A percentile compares a stretch with the other conserved stretches of the same genome.
Evolutionary conservation across 805 yeast species (phyloP).

Genomic region (Starmerella bombicola): DNA sequence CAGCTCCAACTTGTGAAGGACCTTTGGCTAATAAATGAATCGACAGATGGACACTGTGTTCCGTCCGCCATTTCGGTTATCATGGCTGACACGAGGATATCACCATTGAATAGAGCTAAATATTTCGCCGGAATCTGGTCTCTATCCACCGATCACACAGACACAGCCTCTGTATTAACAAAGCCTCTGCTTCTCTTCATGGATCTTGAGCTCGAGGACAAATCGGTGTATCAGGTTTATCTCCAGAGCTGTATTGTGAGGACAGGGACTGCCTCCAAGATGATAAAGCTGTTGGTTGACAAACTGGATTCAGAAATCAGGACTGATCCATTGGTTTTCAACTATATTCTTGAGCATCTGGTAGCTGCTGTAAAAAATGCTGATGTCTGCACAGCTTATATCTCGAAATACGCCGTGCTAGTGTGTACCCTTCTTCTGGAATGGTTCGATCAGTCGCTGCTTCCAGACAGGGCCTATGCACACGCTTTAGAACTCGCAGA

Average conservation of each 20-base stretch:
- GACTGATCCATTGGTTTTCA: conserved; percentile 52
- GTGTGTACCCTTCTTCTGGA: conserved; percentile 14
- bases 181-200: conserved; percentile 56
- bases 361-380: conserved; percentile 35
- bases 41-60: conserved; percentile 41
- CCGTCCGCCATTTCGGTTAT: conserved; percentile 62
- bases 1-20: conserved; percentile 63
- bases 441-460: conserved; percentile 14
- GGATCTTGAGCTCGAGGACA: conserved; percentile 37
- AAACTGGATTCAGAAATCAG: conserved; percentile 16
- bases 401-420: conserved; percentile 8
- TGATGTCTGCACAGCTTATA: conserved; percentile 11
- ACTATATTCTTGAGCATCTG: conserved; percentile 48
- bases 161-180: conserved; percentile 37
- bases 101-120: conserved; percentile 34
- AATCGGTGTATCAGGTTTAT: conserved; percentile 8
- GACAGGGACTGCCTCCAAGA: conserved; percentile 44
- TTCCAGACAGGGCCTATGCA: conserved; percentile 4
- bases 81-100: conserved; percentile 32
- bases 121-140: conserved; percentile 64
- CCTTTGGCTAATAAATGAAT: conserved; percentile 46
- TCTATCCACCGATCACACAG: conserved; percentile 44
- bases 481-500: conserved; percentile 15
- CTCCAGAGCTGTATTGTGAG: conserved; percentile 18
- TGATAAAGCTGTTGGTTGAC: conserved; percentile 47